Base-by-base conservation (phyloP, 805 yeast species). In the Yamadazyma ubonensis region DNA sequence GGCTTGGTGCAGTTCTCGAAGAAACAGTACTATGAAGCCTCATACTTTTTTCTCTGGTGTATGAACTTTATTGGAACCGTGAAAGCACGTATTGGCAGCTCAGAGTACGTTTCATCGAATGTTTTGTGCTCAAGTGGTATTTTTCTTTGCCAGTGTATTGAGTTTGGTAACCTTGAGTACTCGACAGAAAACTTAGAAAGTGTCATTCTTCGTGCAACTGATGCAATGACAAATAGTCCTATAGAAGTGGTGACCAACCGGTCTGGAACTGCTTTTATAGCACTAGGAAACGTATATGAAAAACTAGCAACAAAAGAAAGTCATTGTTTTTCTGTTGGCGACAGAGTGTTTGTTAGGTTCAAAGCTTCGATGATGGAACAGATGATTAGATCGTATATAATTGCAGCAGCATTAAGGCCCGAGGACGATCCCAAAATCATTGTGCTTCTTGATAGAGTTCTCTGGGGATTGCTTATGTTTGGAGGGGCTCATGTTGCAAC, bases 401-500 rank as follows among this genome's bases (percentile, higher is more conserved):
- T 66, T 11, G 71, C 73, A 2, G 33, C 59, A 3, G 46, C 63
- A 4, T 38, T 50, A 30, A 61, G 54, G 41, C 45, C 57, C 1
- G 41, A 46, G 1, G 77, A 71, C 41, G 76, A 75, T 49, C 65
- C 73, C 0, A 39, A 54, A 1, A 50, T 60, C 2, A 36, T 60
- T 3, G 29, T 38, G 2, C 48, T 72, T 4, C 63, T 67, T 35
- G 65, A 70, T 30, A 58, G 64, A 21, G 58, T 76, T 1, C 38
- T 73, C 1, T 66, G 71, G 61, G 73, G 73, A 0, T 43, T 75
- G 6, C 28, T 71, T 6, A 45, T 75, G 31, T 63, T 60, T 41
- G 80, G 80, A 11, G 75, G 72, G 1, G 51, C 67, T 19, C 73
- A 70, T 42, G 18, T 73, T 7, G 65, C 61, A 31, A 52, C 65